Percentiles rank a stretch among this genome's conserved stretches.
phyloP scores from a whole-genome alignment of 805 yeast genomes.

The Starmerella asiatica region DNA sequence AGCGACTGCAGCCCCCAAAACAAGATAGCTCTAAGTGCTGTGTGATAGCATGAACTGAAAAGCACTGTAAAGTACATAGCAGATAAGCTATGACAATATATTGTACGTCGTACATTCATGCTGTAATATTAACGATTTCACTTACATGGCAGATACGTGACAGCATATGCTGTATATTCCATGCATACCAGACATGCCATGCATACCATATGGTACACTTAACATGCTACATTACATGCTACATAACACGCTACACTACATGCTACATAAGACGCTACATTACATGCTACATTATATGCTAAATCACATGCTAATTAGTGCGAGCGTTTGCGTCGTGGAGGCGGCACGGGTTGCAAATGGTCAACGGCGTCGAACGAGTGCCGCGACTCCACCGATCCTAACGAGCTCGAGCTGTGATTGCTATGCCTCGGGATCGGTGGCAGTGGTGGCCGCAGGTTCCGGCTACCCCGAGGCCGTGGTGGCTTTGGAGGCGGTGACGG shows the following conservation, averaged over 20 bases:
- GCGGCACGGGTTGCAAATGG: conserved; percentile 13
- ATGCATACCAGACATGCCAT: too few species aligned
- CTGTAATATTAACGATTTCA: too few species aligned
- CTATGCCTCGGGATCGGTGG: conserved; percentile 7
- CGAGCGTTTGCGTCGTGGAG: conserved; percentile 6
- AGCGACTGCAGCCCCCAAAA: conserved; percentile 2
- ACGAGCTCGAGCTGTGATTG: conserved; percentile 5
- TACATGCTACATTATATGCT: too few species aligned
- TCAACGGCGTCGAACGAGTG: conserved; percentile 6
- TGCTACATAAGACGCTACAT: too few species aligned
- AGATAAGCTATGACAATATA: neutral
- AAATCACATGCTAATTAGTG: too few species aligned
- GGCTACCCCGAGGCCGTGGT: neutral
- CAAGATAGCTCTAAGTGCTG: conserved; percentile 14
- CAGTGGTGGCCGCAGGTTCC: conserved; percentile 2
- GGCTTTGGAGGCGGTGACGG: conserved; percentile 4
- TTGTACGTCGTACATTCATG: too few species aligned
- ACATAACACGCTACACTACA: too few species aligned
- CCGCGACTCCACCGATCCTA: conserved; percentile 5
- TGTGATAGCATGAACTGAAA: conserved; percentile 5
- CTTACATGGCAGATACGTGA: too few species aligned
- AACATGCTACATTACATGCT: too few species aligned
- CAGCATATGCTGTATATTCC: too few species aligned
- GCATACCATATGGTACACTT: too few species aligned
- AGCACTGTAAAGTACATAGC: too few species aligned